phyloP scores from a whole-genome alignment of 331 rosid genomes.

The Phaseolus coccineus region DNA sequence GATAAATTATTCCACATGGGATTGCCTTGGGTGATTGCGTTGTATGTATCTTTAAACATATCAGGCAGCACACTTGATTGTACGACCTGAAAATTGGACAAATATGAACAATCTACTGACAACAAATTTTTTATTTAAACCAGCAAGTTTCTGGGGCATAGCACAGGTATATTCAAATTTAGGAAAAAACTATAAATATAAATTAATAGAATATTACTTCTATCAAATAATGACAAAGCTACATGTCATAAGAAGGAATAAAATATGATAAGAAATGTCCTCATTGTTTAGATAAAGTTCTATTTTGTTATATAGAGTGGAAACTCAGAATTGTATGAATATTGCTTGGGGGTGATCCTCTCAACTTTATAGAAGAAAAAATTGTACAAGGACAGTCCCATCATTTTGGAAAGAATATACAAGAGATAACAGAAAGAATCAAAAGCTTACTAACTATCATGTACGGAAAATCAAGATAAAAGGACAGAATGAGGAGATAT shows the following conservation, averaged over 20 bases:
- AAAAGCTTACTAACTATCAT: not conserved
- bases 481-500: not conserved
- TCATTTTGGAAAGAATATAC: not conserved
- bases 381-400: not conserved
- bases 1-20: slow-evolving; percentile 90
- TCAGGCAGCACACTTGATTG: slow-evolving; percentile 92
- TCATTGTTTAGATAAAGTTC: not conserved
- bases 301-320: not conserved
- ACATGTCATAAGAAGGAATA: not conserved
- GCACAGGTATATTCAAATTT: not conserved
- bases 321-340: not conserved
- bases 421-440: not conserved
- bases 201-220: not conserved
- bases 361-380: not conserved
- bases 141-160: not conserved
- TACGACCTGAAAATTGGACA: slow-evolving; percentile 67
- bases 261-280: not conserved
- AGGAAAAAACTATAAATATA: not conserved
- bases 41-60: slow-evolving; percentile 87
- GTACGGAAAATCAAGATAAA: not conserved
- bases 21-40: slow-evolving; percentile 90
- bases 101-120: slow-evolving; percentile 35
- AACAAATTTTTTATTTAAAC: slow-evolving; percentile 12
- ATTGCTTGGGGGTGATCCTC: not conserved
- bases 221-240: not conserved